phyloP scores from a whole-genome alignment of 2,329 filamentous ascomycete genomes.

The Fusarium torulosum region DNA sequence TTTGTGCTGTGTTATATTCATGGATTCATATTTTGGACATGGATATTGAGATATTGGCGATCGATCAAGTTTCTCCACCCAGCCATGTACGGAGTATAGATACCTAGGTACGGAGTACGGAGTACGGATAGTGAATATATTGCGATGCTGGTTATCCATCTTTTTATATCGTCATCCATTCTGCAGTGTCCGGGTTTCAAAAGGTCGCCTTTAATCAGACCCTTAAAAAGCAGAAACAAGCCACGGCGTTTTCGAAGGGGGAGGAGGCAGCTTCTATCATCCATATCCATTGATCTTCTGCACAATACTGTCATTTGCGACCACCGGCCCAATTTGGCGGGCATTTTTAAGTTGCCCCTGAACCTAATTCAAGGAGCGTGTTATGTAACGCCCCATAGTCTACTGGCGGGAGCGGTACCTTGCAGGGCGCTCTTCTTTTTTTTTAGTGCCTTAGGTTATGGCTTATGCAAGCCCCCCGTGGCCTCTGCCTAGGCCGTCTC shows the following conservation, averaged over 20 bases:
- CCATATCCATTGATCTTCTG: conserved; percentile 24
- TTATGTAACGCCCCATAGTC: conserved; percentile 29
- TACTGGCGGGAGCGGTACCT: conserved; percentile 33
- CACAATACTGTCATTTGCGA: not conserved
- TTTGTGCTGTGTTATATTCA: not conserved
- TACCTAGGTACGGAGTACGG: not conserved
- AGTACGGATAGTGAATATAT: not conserved
- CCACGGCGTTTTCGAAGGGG: conserved; percentile 26
- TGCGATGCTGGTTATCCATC: not conserved
- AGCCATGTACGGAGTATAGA: not conserved
- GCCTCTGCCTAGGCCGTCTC: conserved; percentile 34
- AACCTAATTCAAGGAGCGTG: conserved; percentile 20
- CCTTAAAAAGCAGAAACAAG: conserved; percentile 22
- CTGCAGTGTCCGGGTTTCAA: not conserved
- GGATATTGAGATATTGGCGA: conserved; percentile 10
- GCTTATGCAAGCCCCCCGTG: conserved; percentile 34
- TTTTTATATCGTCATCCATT: conserved; percentile 18
- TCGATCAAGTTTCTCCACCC: conserved; percentile 25
- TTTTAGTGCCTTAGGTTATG: not conserved
- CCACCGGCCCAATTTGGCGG: not conserved
- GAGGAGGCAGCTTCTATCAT: not conserved
- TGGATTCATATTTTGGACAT: not conserved
- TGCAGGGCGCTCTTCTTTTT: conserved; percentile 15
- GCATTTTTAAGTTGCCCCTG: conserved; percentile 26
- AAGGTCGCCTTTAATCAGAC: conserved; percentile 6